Evolutionary conservation across 768 basidiomycete species (phyloP).

Genomic region (Amanita phalloides): DNA sequence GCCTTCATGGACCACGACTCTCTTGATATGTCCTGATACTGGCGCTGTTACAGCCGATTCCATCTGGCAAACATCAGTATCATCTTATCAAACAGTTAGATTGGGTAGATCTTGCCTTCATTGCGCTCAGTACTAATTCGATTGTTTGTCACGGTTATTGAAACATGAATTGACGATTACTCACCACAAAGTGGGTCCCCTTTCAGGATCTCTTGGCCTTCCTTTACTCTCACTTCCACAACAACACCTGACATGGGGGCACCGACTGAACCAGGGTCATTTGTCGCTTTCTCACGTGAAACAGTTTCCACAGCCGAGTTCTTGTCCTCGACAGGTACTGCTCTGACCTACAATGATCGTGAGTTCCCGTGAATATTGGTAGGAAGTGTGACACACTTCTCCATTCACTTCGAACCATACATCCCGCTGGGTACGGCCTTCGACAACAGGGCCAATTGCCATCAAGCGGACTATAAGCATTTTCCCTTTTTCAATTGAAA

Average conservation of each 20-base stretch:
- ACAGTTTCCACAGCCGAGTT: constrained; percentile 95
- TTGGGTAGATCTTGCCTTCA: constrained; percentile 62
- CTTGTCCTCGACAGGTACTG: constrained; percentile 92
- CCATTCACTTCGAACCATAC: constrained; percentile 99
- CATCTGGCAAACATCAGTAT: constrained; percentile 49
- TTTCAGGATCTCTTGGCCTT: constrained; percentile 96
- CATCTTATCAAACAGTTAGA: background rate
- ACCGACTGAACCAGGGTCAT: constrained; percentile 93
- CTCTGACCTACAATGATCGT: constrained; percentile 56
- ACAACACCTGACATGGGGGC: constrained; percentile 98
- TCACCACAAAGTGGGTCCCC: constrained; percentile 90
- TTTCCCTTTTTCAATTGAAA: constrained; percentile 94
- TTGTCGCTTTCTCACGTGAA: constrained; percentile 88
- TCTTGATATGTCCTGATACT: constrained; percentile 92
- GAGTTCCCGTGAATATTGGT: constrained; percentile 6
- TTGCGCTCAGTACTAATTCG: constrained; percentile 76
- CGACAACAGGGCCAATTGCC: constrained; percentile 89
- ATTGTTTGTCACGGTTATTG: constrained; percentile 11
- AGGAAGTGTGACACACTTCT: constrained; percentile 43
- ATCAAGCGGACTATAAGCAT: constrained; percentile 93
- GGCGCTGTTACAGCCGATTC: constrained; percentile 95
- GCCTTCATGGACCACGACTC: constrained; percentile 87
- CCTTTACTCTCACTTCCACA: constrained; percentile 95
- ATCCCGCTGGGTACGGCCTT: constrained; percentile 86
- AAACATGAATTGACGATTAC: constrained; percentile 19